Percentiles rank a stretch among this genome's conserved stretches.
These are phyloP conservation scores for Polyporus tsugae DNA, from an alignment of 1,284 basidiomycete genomes.

Conservation along the genomic window DNA sequence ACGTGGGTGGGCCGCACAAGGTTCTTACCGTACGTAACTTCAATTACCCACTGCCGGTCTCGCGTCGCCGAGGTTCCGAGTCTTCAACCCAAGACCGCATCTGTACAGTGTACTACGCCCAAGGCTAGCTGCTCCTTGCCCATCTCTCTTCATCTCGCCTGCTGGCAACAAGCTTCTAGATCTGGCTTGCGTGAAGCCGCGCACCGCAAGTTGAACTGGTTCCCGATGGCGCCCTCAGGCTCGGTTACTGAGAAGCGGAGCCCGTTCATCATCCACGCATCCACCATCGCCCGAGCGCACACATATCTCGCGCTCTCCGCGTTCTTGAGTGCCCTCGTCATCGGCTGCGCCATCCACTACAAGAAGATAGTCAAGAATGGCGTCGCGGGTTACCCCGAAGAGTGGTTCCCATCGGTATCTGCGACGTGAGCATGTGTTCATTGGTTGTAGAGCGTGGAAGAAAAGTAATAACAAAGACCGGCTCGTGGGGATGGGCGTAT, in stretches of 20 bases:
- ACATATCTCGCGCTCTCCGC: conserved; percentile 77
- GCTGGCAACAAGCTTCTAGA: neutral
- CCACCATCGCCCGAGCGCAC: conserved; percentile 69
- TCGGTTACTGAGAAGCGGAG: conserved; percentile 14
- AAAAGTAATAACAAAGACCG: neutral
- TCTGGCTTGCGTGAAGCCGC: neutral
- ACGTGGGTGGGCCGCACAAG: neutral
- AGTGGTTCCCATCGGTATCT: conserved; percentile 95
- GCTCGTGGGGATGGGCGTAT: conserved; percentile 9
- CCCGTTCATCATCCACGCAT: conserved; percentile 47
- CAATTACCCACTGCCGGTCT: conserved; percentile 6
- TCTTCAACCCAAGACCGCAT: neutral
- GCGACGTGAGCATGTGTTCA: conserved; percentile 76
- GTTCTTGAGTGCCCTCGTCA: conserved; percentile 73
- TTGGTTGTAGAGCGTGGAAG: neutral
- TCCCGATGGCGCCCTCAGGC: conserved; percentile 11
- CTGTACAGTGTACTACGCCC: neutral
- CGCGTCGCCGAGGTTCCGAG: no score
- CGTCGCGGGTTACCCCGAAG: conserved; percentile 86
- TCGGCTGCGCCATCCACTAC: conserved; percentile 82
- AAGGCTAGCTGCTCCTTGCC: neutral
- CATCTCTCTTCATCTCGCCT: neutral
- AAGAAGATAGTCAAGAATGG: conserved; percentile 90
- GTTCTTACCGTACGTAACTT: no score
- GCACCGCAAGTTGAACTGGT: neutral